phyloP scores from a whole-genome alignment of 495 filamentous ascomycete species.

The Penicillium coffeae region DNA sequence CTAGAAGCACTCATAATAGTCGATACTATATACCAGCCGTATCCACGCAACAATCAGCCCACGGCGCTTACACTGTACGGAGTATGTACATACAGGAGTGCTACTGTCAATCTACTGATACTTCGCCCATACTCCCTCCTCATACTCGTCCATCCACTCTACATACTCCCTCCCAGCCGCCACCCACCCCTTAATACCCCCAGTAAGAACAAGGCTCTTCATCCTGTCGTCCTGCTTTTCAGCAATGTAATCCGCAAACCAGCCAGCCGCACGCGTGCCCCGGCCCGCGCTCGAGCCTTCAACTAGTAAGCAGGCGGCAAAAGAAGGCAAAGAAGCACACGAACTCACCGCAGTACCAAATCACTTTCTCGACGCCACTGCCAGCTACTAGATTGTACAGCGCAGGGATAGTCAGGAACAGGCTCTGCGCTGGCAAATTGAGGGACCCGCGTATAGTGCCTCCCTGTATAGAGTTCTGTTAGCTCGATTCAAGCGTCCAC shows the following conservation, averaged over 20 bases:
- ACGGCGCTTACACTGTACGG: too few relatives aligned
- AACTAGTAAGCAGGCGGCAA: not conserved
- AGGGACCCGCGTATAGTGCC: slow-evolving; percentile 65
- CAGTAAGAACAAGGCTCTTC: slow-evolving; percentile 54
- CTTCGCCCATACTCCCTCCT: slow-evolving; percentile 47
- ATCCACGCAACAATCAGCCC: too few relatives aligned
- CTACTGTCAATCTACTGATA: too few relatives aligned
- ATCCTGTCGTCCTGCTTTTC: slow-evolving; percentile 41
- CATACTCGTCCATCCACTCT: slow-evolving; percentile 56
- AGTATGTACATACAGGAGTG: too few relatives aligned
- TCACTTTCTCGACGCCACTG: slow-evolving; percentile 47
- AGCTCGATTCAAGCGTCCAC: too few relatives aligned
- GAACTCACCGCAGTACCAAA: slow-evolving; percentile 66
- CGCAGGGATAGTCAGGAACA: slow-evolving; percentile 54
- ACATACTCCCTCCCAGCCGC: slow-evolving; percentile 52
- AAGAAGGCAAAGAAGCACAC: not conserved
- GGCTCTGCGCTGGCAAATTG: slow-evolving; percentile 67
- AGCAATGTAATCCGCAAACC: slow-evolving; percentile 62
- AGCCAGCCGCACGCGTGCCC: slow-evolving; percentile 57
- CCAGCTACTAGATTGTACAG: slow-evolving; percentile 52
- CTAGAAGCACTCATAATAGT: too few relatives aligned
- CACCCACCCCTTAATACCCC: slow-evolving; percentile 65
- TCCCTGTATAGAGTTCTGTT: slow-evolving; percentile 41
- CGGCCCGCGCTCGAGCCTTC: slow-evolving; percentile 63
- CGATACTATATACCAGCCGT: too few relatives aligned